These are phyloP conservation scores for Adenanthera pavonina DNA, from an alignment of 306 rosid species.

Conservation along the genomic window DNA sequence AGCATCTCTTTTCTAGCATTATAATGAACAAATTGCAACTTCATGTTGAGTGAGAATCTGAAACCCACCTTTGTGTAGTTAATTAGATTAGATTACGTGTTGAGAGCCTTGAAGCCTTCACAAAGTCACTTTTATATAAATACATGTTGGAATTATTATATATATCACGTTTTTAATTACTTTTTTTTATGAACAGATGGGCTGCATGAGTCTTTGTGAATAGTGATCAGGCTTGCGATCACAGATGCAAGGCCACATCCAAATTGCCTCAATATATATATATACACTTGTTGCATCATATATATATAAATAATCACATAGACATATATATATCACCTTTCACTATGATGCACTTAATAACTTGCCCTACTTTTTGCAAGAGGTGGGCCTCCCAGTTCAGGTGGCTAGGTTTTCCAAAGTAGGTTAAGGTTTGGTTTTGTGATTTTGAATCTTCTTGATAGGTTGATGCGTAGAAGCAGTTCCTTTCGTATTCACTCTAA, in stretches of 20 bases:
- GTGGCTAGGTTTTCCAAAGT: constrained; percentile 84
- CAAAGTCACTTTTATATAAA: not conserved
- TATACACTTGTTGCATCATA: too few relatives aligned
- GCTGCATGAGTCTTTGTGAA: constrained; percentile 90
- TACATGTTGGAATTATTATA: not conserved
- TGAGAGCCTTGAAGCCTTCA: not conserved
- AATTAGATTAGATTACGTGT: not conserved
- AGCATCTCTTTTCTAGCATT: constrained; percentile 13
- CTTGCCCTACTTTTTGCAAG: constrained; percentile 50
- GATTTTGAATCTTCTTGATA: not conserved
- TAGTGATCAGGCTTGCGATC: constrained; percentile 78
- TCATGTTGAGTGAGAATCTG: too few relatives aligned
- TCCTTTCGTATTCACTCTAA: not conserved
- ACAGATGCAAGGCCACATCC: constrained; percentile 77
- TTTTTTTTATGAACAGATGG: constrained; percentile 69
- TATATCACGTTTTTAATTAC: not conserved
- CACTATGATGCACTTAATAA: not conserved
- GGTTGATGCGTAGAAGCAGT: not conserved
- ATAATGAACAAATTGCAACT: constrained; percentile 52
- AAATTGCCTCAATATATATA: not conserved
- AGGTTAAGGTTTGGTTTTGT: not conserved
- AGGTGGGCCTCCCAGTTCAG: constrained; percentile 92
- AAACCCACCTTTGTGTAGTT: too few relatives aligned
- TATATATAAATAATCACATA: not conserved
- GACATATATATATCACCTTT: not conserved